A percentile compares a stretch with the other conserved stretches of the same genome.
These are phyloP conservation scores for Jatropha multifida DNA, from an alignment of 441 rosid species.

Conservation along the genomic window DNA sequence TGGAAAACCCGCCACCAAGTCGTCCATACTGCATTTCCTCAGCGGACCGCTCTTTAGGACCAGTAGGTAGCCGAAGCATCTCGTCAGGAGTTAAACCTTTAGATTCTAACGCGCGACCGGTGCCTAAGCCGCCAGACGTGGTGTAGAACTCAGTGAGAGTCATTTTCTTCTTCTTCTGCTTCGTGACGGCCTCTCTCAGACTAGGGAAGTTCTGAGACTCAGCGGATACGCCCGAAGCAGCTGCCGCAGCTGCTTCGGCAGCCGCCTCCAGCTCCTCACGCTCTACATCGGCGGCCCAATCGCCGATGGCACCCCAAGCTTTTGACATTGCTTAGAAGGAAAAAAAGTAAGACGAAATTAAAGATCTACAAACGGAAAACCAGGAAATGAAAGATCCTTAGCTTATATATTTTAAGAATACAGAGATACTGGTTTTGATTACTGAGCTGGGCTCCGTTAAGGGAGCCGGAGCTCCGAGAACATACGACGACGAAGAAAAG, in stretches of 20 bases:
- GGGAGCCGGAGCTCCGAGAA: conserved; percentile 66
- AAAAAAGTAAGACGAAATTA: neutral
- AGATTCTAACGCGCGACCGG: conserved; percentile 23
- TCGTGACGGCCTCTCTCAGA: conserved; percentile 62
- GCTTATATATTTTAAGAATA: neutral
- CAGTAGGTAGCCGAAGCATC: conserved; percentile 81
- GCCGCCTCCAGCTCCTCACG: conserved; percentile 63
- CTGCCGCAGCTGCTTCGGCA: conserved; percentile 38
- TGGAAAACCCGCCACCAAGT: conserved; percentile 79
- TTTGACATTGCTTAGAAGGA: conserved; percentile 47
- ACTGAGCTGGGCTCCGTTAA: conserved; percentile 53
- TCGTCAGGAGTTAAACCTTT: conserved; percentile 68
- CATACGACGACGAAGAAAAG: conserved; percentile 38
- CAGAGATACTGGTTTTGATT: neutral
- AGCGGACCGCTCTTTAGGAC: conserved; percentile 81
- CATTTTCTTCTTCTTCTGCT: conserved; percentile 84
- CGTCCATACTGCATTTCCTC: conserved; percentile 91
- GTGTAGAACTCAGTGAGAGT: conserved; percentile 50
- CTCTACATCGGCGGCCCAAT: conserved; percentile 96
- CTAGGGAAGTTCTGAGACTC: conserved; percentile 69
- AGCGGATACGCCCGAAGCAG: conserved; percentile 29
- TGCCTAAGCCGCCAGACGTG: conserved; percentile 20
- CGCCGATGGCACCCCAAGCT: conserved; percentile 76
- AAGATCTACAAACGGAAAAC: conserved; percentile 24
- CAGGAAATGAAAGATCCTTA: conserved; percentile 27